Base-by-base conservation (phyloP, 257 asterid species). In the Fraxinus quadrangulata region DNA sequence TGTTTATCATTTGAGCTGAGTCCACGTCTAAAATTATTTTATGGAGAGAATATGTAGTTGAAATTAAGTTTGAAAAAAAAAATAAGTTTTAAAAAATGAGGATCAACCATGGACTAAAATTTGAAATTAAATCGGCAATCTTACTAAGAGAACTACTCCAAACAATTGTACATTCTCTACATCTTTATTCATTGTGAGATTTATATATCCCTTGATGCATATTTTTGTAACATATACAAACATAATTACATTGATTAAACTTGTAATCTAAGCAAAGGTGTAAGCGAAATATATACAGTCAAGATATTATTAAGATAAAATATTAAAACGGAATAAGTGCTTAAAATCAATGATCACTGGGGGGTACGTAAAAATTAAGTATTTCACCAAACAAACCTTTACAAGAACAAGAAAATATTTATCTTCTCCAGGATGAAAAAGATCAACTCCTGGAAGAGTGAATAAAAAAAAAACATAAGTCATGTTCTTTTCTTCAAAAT, bases 381-480 rank as follows among this genome's bases (percentile, higher is more conserved):
- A 63, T 21, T 40, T 21, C 75, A 70, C 14, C 47, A 70, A 70
- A 70, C 33, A 71, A 23, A 36, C 47, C 59, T 71, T 71, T 45
- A 37, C 59, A 39, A 37, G 74, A 71, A 40, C 12, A 12, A 39
- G 31, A 63, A 26, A 26, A 24, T 0, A 3, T 11, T 9, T n/a
- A 9, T 63, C 33, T 24, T 42, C 51, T 11, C 51, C 51, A 13
- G 13, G 1, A 42, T 2, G 17, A 42, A 42, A 12, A 42, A 42
- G 51, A 42, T 12, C 17, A 42, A 42, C 16, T 2, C 16, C 51
- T 26, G 34, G 36, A 63, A 63, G 36, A 63, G 69, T 24, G 69
- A 63, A 26, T 63, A 0, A 24, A 23, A 26, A 26, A 30, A 26
- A 61, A 11, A 63, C 33, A 63, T 9, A 61, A 3, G 69, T 31